phyloP scores from a whole-genome alignment of 495 filamentous ascomycete species.

The Podospora bellae-mahoneyi region DNA sequence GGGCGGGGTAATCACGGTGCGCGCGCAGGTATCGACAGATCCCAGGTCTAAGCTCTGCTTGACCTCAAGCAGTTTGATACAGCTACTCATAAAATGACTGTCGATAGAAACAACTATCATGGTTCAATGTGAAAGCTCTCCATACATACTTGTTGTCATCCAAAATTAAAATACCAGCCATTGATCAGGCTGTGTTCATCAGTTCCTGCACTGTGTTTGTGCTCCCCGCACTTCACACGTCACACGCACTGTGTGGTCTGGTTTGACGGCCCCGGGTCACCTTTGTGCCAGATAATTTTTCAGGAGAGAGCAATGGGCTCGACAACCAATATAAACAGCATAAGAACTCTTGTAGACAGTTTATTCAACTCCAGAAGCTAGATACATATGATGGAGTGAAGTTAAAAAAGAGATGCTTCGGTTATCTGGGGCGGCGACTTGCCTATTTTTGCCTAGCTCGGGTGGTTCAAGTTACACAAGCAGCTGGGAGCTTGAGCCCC shows the following conservation, averaged over 20 bases:
- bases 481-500: slow-evolving; percentile 14
- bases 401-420: not conserved
- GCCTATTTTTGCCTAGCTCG: slow-evolving; percentile 6
- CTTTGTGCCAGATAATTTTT: not conserved
- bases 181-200: not conserved
- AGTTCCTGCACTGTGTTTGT: not conserved
- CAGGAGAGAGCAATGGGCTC: not conserved
- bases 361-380: not conserved
- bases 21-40: not conserved
- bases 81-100: not conserved
- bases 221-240: not conserved
- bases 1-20: slow-evolving; percentile 1
- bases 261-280: not conserved
- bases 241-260: not conserved
- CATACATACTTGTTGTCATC: not conserved
- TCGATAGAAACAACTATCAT: not conserved
- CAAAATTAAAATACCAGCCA: not conserved
- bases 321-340: not conserved
- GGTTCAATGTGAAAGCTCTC: not conserved
- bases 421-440: not conserved
- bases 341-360: not conserved
- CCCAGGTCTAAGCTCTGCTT: not conserved
- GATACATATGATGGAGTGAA: not conserved
- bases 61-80: not conserved
- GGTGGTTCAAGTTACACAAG: not conserved